phyloP scores from a whole-genome alignment of 2,329 filamentous ascomycete genomes.

The Westerdykella sp. region DNA sequence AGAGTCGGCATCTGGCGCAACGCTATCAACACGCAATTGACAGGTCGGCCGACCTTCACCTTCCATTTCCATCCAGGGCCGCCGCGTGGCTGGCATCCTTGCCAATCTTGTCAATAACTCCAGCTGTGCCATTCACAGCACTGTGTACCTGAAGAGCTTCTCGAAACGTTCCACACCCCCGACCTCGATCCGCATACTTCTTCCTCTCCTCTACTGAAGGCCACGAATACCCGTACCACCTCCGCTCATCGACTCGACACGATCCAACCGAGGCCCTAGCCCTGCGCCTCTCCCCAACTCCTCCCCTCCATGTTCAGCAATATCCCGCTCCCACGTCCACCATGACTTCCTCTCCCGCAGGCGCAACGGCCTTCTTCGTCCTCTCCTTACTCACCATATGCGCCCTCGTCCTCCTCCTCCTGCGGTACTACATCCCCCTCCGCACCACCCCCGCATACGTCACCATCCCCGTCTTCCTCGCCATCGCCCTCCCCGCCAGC shows the following conservation, averaged over 20 bases:
- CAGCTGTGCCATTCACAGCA: too few species aligned
- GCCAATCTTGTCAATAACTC: too few species aligned
- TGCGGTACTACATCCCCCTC: constrained; percentile 84
- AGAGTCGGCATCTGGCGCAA: too few species aligned
- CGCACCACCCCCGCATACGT: constrained; percentile 87
- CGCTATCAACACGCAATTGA: too few species aligned
- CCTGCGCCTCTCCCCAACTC: constrained; percentile 13
- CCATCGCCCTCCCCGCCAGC: constrained; percentile 85
- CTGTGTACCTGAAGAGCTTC: too few species aligned
- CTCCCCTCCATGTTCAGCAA: constrained; percentile 1
- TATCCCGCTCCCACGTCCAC: constrained; percentile 1
- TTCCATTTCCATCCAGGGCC: too few species aligned
- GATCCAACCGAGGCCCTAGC: background rate
- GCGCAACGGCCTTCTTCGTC: constrained; percentile 72
- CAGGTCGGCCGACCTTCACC: too few species aligned
- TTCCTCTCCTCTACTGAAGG: background rate
- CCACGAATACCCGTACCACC: constrained; percentile 1
- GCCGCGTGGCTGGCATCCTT: too few species aligned
- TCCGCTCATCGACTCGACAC: too few species aligned
- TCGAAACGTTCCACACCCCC: too few species aligned
- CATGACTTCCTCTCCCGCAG: constrained; percentile 57
- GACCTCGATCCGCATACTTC: constrained; percentile 1
- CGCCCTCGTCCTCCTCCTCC: constrained; percentile 69
- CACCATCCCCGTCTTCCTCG: constrained; percentile 86
- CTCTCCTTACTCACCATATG: constrained; percentile 69